These are phyloP conservation scores for Striga asiatica DNA, from an alignment of 257 asterid species.

Conservation along the genomic window DNA sequence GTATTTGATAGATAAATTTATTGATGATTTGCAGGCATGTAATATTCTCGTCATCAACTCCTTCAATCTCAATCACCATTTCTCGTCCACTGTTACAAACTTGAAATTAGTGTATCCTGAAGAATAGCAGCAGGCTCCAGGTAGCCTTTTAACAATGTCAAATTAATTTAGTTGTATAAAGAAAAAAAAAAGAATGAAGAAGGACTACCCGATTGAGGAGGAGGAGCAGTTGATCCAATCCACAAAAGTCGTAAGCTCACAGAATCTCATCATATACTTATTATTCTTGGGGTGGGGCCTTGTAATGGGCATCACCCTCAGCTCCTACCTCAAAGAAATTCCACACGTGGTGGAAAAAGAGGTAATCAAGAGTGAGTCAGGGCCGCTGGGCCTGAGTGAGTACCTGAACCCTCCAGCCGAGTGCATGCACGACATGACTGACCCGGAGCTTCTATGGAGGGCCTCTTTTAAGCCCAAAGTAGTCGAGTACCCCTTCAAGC, in stretches of 20 bases:
- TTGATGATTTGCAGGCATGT: too few relatives aligned
- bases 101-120: too few relatives aligned
- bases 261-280: conserved; percentile 34
- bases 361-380: background rate
- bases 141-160: too few relatives aligned
- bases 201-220: background rate
- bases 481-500: conserved; percentile 21
- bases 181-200: conserved; percentile 27
- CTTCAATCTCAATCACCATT: too few relatives aligned
- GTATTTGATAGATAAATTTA: too few relatives aligned
- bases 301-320: conserved; percentile 46
- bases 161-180: too few relatives aligned
- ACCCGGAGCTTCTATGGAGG: conserved; percentile 55
- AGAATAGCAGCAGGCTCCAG: too few relatives aligned
- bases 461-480: conserved; percentile 61
- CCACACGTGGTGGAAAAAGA: too few relatives aligned
- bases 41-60: too few relatives aligned
- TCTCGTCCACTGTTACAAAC: too few relatives aligned
- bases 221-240: conserved; percentile 15
- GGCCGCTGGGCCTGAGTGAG: conserved; percentile 20
- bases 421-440: conserved; percentile 52
- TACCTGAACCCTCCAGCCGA: conserved; percentile 21
- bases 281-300: conserved; percentile 66
- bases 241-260: conserved; percentile 18
- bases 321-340: conserved; percentile 26